These are phyloP conservation scores for Nakazawaea anatomiae DNA, from an alignment of 805 yeast genomes.

Conservation along the genomic window DNA sequence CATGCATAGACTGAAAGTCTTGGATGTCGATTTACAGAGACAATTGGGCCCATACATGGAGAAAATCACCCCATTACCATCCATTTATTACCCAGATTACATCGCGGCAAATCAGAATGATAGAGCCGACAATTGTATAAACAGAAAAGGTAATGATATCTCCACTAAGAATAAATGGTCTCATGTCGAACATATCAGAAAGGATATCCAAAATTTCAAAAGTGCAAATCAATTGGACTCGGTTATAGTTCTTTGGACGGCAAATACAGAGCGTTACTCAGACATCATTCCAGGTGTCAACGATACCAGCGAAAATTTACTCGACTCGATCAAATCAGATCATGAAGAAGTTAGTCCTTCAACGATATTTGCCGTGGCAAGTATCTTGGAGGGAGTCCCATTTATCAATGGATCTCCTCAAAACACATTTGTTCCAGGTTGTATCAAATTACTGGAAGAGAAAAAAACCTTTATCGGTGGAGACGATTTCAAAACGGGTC, in stretches of 20 bases:
- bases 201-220: slow-evolving; percentile 79
- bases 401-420: slow-evolving; percentile 97
- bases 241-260: slow-evolving; percentile 93
- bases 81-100: slow-evolving; percentile 92
- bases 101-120: slow-evolving; percentile 92
- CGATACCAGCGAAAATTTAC: slow-evolving; percentile 78
- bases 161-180: slow-evolving; percentile 69
- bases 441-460: slow-evolving; percentile 80
- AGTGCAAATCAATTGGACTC: slow-evolving; percentile 66
- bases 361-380: slow-evolving; percentile 90
- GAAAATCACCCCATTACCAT: slow-evolving; percentile 64
- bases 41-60: slow-evolving; percentile 63
- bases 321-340: slow-evolving; percentile 66
- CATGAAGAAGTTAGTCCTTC: slow-evolving; percentile 88
- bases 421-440: slow-evolving; percentile 96
- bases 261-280: slow-evolving; percentile 92
- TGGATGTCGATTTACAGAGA: slow-evolving; percentile 78
- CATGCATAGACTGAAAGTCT: slow-evolving; percentile 78
- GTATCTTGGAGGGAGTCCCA: slow-evolving; percentile 81
- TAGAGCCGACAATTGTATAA: slow-evolving; percentile 83
- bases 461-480: slow-evolving; percentile 82
- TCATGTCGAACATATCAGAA: slow-evolving; percentile 82
- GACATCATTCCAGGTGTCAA: slow-evolving; percentile 75
- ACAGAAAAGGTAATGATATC: slow-evolving; percentile 47
- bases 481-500: slow-evolving; percentile 96